A percentile compares a stretch with the other conserved stretches of the same genome.
These are phyloP conservation scores for Fusarium chlamydosporum DNA, from an alignment of 2,329 filamentous ascomycete species.

Conservation along the genomic window DNA sequence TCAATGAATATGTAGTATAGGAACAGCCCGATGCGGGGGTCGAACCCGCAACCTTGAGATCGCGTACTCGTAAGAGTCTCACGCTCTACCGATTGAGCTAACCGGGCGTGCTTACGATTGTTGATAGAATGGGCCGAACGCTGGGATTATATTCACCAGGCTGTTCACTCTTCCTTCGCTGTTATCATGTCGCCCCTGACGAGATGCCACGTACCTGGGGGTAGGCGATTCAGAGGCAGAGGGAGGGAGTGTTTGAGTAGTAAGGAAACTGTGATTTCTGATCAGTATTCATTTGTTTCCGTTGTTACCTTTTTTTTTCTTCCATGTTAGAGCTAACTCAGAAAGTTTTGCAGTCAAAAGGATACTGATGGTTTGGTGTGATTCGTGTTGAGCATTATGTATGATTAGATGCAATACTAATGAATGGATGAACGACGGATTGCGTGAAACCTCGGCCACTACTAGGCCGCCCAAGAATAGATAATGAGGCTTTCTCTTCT, in stretches of 20 bases:
- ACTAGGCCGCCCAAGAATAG: background rate
- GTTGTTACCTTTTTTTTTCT: background rate
- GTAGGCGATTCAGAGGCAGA: background rate
- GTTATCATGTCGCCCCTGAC: background rate
- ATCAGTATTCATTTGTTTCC: background rate
- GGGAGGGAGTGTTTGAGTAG: background rate
- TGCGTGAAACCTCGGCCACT: background rate
- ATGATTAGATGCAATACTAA: too few relatives aligned
- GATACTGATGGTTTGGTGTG: accelerated
- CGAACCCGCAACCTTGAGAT: conserved; percentile 72
- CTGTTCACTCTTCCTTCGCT: accelerated
- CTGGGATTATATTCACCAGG: background rate
- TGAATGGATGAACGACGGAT: background rate
- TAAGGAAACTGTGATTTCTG: too few relatives aligned
- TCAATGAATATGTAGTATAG: conserved; percentile 21
- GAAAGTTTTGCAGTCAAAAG: background rate
- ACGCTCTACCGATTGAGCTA: conserved; percentile 70
- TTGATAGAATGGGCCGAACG: accelerated
- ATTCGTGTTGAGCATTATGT: too few relatives aligned
- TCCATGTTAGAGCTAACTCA: too few relatives aligned
- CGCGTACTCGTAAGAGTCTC: conserved; percentile 69
- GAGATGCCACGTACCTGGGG: background rate
- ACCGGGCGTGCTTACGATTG: conserved; percentile 58
- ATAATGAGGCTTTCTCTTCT: too few relatives aligned
- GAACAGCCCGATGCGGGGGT: conserved; percentile 58